Evolutionary conservation across 495 filamentous ascomycete genomes (phyloP).

Genomic region (Aspergillus funiculosus): DNA sequence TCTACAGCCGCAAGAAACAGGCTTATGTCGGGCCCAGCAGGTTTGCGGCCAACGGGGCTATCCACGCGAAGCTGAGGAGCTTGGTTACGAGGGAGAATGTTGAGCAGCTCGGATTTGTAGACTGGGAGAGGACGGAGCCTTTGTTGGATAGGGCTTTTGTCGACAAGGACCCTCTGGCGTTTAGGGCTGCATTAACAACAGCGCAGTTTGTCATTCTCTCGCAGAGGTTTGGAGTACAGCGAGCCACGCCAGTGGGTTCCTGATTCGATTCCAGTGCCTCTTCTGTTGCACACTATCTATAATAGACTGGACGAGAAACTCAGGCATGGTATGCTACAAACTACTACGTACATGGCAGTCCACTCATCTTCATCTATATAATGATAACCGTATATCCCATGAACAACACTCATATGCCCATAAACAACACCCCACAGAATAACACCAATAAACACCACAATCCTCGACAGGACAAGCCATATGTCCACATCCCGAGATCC

Average conservation of each 20-base stretch:
- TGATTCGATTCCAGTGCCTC: not conserved
- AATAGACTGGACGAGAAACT: no score
- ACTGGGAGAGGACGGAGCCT: conserved; percentile 3
- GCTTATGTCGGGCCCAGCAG: conserved; percentile 35
- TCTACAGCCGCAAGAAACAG: conserved; percentile 43
- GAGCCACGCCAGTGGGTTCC: not conserved
- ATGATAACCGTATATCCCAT: conserved; percentile 16
- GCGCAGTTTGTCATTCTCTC: conserved; percentile 15
- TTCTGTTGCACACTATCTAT: no score
- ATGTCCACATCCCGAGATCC: conserved; percentile 32
- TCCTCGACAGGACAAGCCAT: conserved; percentile 24
- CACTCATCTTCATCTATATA: conserved; percentile 2
- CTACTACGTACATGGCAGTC: not conserved
- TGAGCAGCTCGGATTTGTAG: conserved; percentile 39
- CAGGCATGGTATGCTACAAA: not conserved
- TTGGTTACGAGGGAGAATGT: conserved; percentile 37
- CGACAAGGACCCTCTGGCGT: conserved; percentile 11
- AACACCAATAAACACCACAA: conserved; percentile 34
- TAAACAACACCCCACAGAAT: conserved; percentile 29
- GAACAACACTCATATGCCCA: conserved; percentile 26
- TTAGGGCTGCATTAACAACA: conserved; percentile 5
- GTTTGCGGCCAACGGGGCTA: conserved; percentile 28
- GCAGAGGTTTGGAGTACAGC: conserved; percentile 12
- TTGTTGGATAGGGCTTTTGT: conserved; percentile 31
- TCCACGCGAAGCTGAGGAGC: conserved; percentile 29